Percentiles rank a stretch among this genome's conserved stretches.
phyloP scores from a whole-genome alignment of 2,329 filamentous ascomycete genomes.

The Colletotrichum sp. region DNA sequence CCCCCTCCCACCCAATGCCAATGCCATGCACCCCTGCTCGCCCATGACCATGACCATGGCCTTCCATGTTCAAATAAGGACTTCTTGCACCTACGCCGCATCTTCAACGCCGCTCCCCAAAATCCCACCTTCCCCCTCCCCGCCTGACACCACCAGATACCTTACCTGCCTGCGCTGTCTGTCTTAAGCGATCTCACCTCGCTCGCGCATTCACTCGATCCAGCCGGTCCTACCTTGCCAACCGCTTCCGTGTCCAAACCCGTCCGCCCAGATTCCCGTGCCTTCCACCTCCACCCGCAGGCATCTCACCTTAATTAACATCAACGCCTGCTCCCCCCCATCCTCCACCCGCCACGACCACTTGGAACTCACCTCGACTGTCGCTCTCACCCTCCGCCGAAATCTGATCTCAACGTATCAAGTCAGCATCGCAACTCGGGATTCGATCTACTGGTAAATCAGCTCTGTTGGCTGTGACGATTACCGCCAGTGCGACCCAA shows the following conservation, averaged over 20 bases:
- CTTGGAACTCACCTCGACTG: not conserved
- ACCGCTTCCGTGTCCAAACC: not conserved
- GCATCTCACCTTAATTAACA: not conserved
- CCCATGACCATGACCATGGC: not conserved
- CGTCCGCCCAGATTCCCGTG: not conserved
- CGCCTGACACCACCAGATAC: slow-evolving; percentile 10
- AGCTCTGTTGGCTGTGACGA: not conserved
- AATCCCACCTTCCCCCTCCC: slow-evolving; percentile 4
- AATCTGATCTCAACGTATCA: not conserved
- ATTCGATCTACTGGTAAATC: not conserved
- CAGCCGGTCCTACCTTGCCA: not conserved
- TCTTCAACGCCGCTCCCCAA: slow-evolving; percentile 18
- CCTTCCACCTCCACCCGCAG: not conserved
- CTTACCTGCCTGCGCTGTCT: not conserved
- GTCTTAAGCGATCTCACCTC: not conserved
- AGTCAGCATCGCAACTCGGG: not conserved
- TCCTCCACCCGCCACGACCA: not conserved
- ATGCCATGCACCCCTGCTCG: not conserved
- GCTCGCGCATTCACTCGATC: not conserved
- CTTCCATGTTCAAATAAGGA: slow-evolving; percentile 21
- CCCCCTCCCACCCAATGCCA: not conserved
- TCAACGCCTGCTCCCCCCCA: not conserved
- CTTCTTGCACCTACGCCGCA: slow-evolving; percentile 12
- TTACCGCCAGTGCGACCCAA: not conserved
- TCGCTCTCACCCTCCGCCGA: slow-evolving; percentile 1